Conservation (phyloP, 23 red algal species). For the Pyropia yezoensis region DNA sequence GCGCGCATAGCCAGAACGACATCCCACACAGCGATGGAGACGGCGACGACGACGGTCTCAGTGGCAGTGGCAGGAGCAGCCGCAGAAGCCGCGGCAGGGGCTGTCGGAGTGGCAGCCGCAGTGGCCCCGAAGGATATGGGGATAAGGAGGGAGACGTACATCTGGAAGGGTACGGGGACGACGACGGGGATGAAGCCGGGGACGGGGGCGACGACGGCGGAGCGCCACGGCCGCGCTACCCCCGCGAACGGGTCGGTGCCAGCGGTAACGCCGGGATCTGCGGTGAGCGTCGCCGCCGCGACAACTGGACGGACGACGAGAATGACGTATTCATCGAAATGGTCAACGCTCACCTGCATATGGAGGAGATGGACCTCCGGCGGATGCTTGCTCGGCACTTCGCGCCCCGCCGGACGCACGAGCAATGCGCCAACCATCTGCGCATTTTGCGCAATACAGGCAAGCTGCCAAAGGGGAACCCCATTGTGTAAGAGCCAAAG, state of each 20-base stretch:
- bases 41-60: background rate
- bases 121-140: background rate
- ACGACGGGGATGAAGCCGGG: background rate
- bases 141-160: background rate
- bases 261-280: too few relatives aligned
- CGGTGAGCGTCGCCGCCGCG: slow-evolving; percentile 7
- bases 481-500: too few relatives aligned
- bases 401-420: slow-evolving; percentile 20
- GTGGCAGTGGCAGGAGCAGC: background rate
- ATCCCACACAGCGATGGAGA: background rate
- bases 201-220: slow-evolving; percentile 2
- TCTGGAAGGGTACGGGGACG: background rate
- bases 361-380: slow-evolving; percentile 36
- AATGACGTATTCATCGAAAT: slow-evolving; percentile 16
- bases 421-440: slow-evolving; percentile 44
- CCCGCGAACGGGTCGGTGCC: background rate
- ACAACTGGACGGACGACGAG: slow-evolving; percentile 28
- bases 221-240: background rate
- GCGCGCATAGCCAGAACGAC: background rate
- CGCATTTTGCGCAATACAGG: slow-evolving; percentile 30
- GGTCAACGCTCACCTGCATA: background rate
- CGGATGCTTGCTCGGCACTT: slow-evolving; percentile 17
- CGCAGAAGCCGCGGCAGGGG: background rate
- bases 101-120: background rate
- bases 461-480: background rate